Evolutionary conservation across 2,329 filamentous ascomycete genomes (phyloP).

Genomic region (Clonostachys rosea): DNA sequence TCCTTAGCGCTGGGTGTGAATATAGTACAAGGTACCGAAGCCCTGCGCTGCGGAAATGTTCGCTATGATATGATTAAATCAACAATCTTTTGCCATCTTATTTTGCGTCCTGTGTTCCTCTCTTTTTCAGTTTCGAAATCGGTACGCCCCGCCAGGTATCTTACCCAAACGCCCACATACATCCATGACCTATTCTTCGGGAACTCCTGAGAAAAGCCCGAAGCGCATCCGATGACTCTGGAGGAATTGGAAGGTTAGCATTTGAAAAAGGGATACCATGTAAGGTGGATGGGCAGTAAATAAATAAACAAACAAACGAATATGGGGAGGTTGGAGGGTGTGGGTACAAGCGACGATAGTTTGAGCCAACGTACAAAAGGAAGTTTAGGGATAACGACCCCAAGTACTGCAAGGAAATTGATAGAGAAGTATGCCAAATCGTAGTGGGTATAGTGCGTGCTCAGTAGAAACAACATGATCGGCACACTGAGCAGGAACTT

Average conservation of each 20-base stretch:
- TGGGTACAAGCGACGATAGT: not conserved
- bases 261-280: no score
- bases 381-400: conserved; percentile 92
- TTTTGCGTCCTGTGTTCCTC: not conserved
- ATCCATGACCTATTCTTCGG: conserved; percentile 45
- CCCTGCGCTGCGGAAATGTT: not conserved
- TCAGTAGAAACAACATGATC: conserved; percentile 89
- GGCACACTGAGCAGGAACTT: conserved; percentile 96
- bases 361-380: conserved; percentile 68
- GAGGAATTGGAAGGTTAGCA: not conserved
- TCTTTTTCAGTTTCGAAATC: not conserved
- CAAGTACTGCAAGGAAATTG: conserved; percentile 90
- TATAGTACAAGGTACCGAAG: not conserved
- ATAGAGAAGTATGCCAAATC: conserved; percentile 95
- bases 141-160: not conserved
- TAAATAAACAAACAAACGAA: not conserved
- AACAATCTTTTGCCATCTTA: not conserved
- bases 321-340: conserved; percentile 12
- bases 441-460: conserved; percentile 99
- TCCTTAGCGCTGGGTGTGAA: not conserved
- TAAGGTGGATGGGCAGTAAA: no score
- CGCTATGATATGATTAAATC: not conserved
- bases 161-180: conserved; percentile 5
- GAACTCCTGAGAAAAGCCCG: conserved; percentile 65
- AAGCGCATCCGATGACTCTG: conserved; percentile 77